phyloP scores from a whole-genome alignment of 495 filamentous ascomycete genomes.

The Durotheca rogersii region DNA sequence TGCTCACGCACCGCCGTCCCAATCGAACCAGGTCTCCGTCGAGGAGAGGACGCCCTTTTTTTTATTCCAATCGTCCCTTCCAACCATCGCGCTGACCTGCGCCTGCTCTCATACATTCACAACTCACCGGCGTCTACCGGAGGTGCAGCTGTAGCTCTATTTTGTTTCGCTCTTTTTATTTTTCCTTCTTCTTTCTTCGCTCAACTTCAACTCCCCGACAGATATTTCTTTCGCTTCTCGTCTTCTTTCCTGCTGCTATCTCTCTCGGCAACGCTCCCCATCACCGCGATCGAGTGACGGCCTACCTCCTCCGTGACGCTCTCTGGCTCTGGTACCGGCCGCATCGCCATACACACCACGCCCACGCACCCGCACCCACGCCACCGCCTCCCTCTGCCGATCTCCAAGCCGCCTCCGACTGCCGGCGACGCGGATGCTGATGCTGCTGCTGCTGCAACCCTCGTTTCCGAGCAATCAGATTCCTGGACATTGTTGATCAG shows the following conservation, averaged over 20 bases:
- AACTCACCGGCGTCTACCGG: background rate
- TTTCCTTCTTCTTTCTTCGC: background rate
- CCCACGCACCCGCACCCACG: too few relatives aligned
- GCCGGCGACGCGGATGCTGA: too few relatives aligned
- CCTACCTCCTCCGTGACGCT: too few relatives aligned
- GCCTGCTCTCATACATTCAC: background rate
- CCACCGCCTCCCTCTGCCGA: too few relatives aligned
- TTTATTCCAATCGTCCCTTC: too few relatives aligned
- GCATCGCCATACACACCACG: too few relatives aligned
- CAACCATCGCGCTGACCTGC: too few relatives aligned
- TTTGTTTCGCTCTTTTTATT: background rate
- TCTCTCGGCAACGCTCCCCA: background rate
- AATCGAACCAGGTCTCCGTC: too few relatives aligned
- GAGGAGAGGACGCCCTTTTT: too few relatives aligned
- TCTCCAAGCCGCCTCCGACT: slow-evolving; percentile 5
- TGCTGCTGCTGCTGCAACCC: slow-evolving; percentile 9
- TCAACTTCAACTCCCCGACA: background rate
- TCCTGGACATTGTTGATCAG: slow-evolving; percentile 28
- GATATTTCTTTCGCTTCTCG: background rate
- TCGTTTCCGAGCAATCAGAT: slow-evolving; percentile 14
- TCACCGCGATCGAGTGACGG: too few relatives aligned
- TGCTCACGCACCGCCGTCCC: too few relatives aligned
- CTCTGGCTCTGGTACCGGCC: too few relatives aligned
- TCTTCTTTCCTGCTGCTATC: background rate
- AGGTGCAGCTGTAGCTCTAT: background rate